Evolutionary conservation across 1,284 basidiomycete genomes (phyloP), one percentile per base, ranked within the genome.

Genomic region (Rhodotorula sp.): DNA sequence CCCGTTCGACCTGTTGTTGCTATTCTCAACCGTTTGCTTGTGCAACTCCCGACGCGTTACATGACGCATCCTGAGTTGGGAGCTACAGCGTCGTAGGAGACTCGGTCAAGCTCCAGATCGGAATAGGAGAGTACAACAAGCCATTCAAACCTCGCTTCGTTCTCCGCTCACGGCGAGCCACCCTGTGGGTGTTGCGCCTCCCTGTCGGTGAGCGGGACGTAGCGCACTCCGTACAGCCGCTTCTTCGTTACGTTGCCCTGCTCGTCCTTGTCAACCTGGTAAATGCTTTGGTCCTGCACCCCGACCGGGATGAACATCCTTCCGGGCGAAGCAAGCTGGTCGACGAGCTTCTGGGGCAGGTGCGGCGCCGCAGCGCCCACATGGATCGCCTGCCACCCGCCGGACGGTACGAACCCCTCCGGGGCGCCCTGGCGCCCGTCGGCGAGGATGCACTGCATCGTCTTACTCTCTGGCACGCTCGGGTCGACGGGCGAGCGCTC

Each of bases 291-390:
- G 16, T 67, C 57, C 1, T 82, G 78, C 19, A 25, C 21, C 9
- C 93, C 93, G 12, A 98, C 90, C 2, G 95, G 95, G 64, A 97
- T 91, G 82, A 97, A 96, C 90, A 97, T 92, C 62, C 92, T 84
- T 3, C 96, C 96, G 0, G 93, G 93, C 3, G 82, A 81, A 19
- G 90, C 90, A 7, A 98, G 88, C 81, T 96, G 44, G 21, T 92
- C 87, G 42, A 98, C 80, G 0, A 98, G 85, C 0, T 85, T 80
- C 49, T 87, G 80, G 0, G 94, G 93, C n/a, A 93, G 82, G 0
- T 79, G 84, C 0, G 91, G 90, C 0, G 94, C 89, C 0, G 95
- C 94, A 0, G 96, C 96, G 8, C 96, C 96, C 27, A 98, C 96
- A 78, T 99, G 96, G 60, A 98, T 98, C 4, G 60, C 66, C 66